Evolutionary conservation across 73 alveolate genomes (phyloP).

Genomic region (Paramecium tetraurelia): DNA sequence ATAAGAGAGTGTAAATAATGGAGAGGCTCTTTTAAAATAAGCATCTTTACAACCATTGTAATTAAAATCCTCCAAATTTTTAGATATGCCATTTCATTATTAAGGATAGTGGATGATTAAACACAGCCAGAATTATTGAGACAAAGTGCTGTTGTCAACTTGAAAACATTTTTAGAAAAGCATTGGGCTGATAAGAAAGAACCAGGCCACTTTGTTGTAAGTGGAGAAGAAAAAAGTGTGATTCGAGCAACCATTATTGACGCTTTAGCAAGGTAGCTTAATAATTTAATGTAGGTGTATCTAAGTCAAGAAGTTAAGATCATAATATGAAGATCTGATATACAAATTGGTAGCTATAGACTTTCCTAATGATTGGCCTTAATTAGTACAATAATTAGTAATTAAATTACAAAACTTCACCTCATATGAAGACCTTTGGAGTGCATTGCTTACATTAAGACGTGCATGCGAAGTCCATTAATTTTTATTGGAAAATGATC

Average conservation of each 20-base stretch:
- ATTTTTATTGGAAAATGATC: conserved; percentile 59
- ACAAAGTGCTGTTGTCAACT: conserved; percentile 27
- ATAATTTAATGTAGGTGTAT: not conserved
- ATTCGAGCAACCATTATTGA: not conserved
- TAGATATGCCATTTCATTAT: conserved; percentile 29
- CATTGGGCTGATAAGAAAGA: conserved; percentile 47
- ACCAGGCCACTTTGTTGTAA: not conserved
- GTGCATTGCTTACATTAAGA: not conserved
- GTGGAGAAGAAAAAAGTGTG: not conserved
- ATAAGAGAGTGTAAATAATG: not conserved
- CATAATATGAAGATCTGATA: conserved; percentile 30
- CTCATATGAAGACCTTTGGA: conserved; percentile 26
- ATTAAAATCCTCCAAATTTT: not conserved
- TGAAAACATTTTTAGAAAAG: conserved; percentile 28
- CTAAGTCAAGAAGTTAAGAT: not conserved
- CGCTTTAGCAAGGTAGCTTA: not conserved
- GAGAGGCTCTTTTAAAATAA: conserved; percentile 6
- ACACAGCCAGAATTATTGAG: not conserved
- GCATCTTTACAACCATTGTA: conserved; percentile 21
- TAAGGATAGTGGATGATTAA: not conserved
- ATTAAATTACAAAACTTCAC: not conserved
- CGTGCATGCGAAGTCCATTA: conserved; percentile 14
- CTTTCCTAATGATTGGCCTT: conserved; percentile 47
- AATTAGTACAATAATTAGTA: not conserved
- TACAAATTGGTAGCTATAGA: conserved; percentile 37